These are phyloP conservation scores for Talaromyces stipitatus DNA, from an alignment of 495 filamentous ascomycete species.

Conservation along the genomic window DNA sequence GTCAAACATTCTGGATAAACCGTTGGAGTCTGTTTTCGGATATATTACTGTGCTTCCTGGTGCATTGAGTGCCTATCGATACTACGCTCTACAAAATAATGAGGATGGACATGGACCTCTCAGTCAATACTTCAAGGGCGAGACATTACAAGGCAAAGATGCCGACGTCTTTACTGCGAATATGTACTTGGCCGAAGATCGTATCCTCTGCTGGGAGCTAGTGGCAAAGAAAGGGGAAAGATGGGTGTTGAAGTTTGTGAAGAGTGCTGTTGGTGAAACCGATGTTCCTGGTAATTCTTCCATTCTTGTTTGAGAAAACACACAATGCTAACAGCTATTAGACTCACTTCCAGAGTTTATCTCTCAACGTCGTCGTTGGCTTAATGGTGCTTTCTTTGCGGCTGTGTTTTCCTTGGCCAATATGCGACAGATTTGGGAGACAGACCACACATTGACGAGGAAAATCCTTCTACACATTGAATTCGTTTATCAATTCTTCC, in stretches of 20 bases:
- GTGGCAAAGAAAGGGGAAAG: conserved; percentile 91
- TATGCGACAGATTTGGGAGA: conserved; percentile 86
- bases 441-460: conserved; percentile 81
- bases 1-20: conserved; percentile 98
- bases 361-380: conserved; percentile 89
- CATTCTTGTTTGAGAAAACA: background rate
- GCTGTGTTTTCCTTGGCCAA: conserved; percentile 97
- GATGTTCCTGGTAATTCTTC: conserved; percentile 80
- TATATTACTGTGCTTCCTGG: conserved; percentile 97
- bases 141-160: conserved; percentile 92
- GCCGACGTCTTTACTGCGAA: conserved; percentile 99
- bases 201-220: conserved; percentile 98
- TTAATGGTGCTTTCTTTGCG: conserved; percentile 98
- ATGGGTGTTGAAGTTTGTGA: conserved; percentile 98
- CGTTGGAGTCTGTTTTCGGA: conserved; percentile 92
- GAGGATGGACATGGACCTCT: conserved; percentile 90
- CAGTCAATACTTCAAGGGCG: conserved; percentile 99
- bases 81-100: conserved; percentile 95
- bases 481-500: conserved; percentile 89
- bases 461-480: conserved; percentile 94
- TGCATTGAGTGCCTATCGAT: conserved; percentile 90
- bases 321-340: background rate
- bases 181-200: conserved; percentile 98
- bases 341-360: conserved; percentile 75
- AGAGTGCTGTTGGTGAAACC: conserved; percentile 89